Evolutionary conservation across 768 basidiomycete species (phyloP).

Genomic region (Tylopilus sp.): DNA sequence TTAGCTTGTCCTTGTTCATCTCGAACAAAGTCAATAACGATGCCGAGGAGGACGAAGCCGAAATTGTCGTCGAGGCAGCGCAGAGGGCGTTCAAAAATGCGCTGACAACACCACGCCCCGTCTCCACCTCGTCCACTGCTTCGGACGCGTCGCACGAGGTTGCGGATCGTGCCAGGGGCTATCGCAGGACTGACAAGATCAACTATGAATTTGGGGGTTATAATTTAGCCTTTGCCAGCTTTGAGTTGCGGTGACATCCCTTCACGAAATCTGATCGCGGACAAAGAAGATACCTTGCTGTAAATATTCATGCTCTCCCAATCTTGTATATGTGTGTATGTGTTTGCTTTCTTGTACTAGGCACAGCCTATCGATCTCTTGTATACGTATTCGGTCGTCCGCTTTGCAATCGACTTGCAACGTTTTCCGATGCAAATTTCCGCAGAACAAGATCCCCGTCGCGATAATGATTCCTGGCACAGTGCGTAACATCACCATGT

Average conservation of each 20-base stretch:
- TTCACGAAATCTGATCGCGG: constrained; percentile 8
- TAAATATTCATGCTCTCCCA: constrained; percentile 20
- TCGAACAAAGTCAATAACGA: constrained; percentile 54
- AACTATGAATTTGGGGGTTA: constrained; percentile 97
- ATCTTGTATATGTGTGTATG: constrained; percentile 3
- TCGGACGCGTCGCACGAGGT: constrained; percentile 14
- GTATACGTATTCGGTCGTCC: constrained; percentile 16
- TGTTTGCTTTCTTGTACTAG: constrained; percentile 16
- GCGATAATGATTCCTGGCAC: background rate
- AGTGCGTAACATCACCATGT: constrained; percentile 5
- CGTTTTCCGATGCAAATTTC: constrained; percentile 12
- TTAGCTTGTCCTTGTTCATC: constrained; percentile 89
- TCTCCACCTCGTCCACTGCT: constrained; percentile 21
- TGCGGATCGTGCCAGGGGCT: constrained; percentile 36
- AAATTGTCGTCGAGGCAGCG: constrained; percentile 62
- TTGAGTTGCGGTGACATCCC: constrained; percentile 49
- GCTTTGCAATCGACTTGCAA: constrained; percentile 17
- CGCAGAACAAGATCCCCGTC: constrained; percentile 2
- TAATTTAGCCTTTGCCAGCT: constrained; percentile 86
- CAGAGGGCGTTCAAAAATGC: constrained; percentile 74
- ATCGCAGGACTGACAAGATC: constrained; percentile 91
- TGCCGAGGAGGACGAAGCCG: constrained; percentile 44
- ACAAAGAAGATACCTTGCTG: constrained; percentile 19
- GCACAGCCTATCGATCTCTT: constrained; percentile 6
- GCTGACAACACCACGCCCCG: constrained; percentile 35